Evolutionary conservation across 805 yeast species (phyloP), one percentile per base, ranked within the genome.

Genomic region (Saturnispora saitoi): DNA sequence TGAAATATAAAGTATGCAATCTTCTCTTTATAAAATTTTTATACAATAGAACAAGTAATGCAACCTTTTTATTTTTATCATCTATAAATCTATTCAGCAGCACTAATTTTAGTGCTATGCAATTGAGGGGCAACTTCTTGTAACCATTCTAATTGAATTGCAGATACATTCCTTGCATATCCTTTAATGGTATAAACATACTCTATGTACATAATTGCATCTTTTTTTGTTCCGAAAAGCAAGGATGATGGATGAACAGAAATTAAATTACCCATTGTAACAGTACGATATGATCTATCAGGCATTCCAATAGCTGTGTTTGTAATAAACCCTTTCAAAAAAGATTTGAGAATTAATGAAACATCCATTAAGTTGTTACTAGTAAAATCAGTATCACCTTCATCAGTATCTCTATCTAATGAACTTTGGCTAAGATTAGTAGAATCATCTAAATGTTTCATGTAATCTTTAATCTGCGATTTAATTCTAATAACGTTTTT

Each of bases 251-350:
- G 98, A 61, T 91, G 98, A 10, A 91, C 80, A 44, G 93, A 80
- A 42, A 91, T 79, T 30, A 86, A 70, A 63, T 88, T 96, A 24
- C 95, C 95, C 1, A 85, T 78, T 28, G 83, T 70, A 6, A 89
- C 83, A 0, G 98, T 89, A 60, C 95, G 73, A 68, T 83, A 93
- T 3, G 96, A 84, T 59, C 97, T 75, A 64, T 93, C 98, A 0
- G 98, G 96, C 80, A 86, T 78, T 10, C 96, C 95, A 17, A 93
- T 78, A 0, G 99, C 99, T 0, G 96, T 82, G 63, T 91, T 90
- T 43, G 83, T 75, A n/a, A 87, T 75, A 57, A 75, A 91, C 0
- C 99, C 99, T 34, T 73, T 71, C 36, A 93, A 67, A 64, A 93
- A 93, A 24, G 95, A 77, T 62, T 86, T 86, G 48, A 91, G 68